Percentiles rank a stretch among this genome's conserved stretches.
phyloP scores from a whole-genome alignment of 148 eudicot genomes.

The Tetragonia tetragonoides region DNA sequence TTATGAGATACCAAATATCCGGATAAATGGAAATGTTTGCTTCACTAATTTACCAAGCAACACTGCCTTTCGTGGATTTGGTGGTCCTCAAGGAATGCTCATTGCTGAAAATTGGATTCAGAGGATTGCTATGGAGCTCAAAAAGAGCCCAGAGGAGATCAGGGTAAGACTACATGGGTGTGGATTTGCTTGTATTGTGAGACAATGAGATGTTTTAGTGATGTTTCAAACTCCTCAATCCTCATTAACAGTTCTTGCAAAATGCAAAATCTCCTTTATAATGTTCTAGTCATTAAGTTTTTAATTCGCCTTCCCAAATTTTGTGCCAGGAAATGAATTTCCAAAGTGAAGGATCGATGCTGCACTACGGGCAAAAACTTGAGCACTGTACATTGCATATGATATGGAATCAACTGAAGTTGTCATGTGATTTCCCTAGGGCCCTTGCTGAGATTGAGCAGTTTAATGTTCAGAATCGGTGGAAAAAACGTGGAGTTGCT shows the following conservation, averaged over 20 bases:
- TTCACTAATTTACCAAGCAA: slow-evolving; percentile 93
- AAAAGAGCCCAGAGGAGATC: slow-evolving; percentile 82
- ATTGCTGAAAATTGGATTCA: slow-evolving; percentile 96
- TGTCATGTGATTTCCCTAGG: slow-evolving; percentile 50
- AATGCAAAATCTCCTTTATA: not conserved
- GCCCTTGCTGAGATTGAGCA: slow-evolving; percentile 59
- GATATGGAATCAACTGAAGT: slow-evolving; percentile 80
- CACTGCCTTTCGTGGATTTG: slow-evolving; percentile 97
- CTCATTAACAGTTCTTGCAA: slow-evolving; percentile 2
- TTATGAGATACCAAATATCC: slow-evolving; percentile 82
- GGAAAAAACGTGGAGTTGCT: slow-evolving; percentile 91
- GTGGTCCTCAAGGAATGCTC: slow-evolving; percentile 99
- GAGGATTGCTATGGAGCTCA: slow-evolving; percentile 83
- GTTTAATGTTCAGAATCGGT: slow-evolving; percentile 72
- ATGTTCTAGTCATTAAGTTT: not conserved
- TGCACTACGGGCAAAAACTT: slow-evolving; percentile 79
- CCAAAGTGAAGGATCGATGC: slow-evolving; percentile 64
- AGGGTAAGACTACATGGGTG: slow-evolving; percentile 45
- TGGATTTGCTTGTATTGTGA: not conserved
- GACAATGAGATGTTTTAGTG: not conserved
- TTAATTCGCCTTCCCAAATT: slow-evolving; percentile 3
- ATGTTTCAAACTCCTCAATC: not conserved
- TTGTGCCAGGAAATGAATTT: slow-evolving; percentile 74
- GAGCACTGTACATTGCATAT: slow-evolving; percentile 68
- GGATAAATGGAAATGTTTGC: slow-evolving; percentile 79